Evolutionary conservation across 306 rosid species (phyloP), one percentile per base, ranked within the genome.

Genomic region (Astragalus glycyphyllos): DNA sequence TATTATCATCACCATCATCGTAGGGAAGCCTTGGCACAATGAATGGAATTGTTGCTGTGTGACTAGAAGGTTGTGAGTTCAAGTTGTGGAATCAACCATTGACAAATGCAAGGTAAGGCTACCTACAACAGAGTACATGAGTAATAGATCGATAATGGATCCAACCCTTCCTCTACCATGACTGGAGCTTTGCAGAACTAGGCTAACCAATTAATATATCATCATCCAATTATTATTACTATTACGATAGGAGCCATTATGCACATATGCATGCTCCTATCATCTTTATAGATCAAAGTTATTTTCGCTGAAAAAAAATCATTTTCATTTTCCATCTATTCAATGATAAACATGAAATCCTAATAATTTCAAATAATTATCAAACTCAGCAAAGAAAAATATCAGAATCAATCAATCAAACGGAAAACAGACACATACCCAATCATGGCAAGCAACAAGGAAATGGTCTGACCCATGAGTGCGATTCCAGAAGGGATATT

Each of bases 381-480:
- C 61, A 49, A 53, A 8, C 44, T 23, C 8, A 48, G 48, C 29
- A 58, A 73, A 44, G 32, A n/a, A 12, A 73, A 67, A 84, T 53
- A 50, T 60, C 32, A 73, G 66, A 75, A 48, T 69, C 76, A 58
- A 71, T n/a, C 60, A 75, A 49, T 56, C 55, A 12, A 40, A 63
- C 15, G 35, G 42, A 46, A 41, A 75, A 53, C 48, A 60, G 54
- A 85, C 60, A 48, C 29, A 15, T 56, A 90, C 99, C 97, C 99
- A 94, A 76, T 94, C 99, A 82, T 94, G 99, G 79, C 99, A 94
- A 67, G 97, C 98, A 73, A 86, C 97, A 62, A 94, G 95, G 83
- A 94, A 94, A 90, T 94, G 99, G 82, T 94, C 99, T 8, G 89
- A 73, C 11, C 99, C 99, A 51, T 71, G 92, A 11, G 97, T 81